Evolutionary conservation across 768 basidiomycete species (phyloP).

Genomic region (Phanerochaete carnosa): DNA sequence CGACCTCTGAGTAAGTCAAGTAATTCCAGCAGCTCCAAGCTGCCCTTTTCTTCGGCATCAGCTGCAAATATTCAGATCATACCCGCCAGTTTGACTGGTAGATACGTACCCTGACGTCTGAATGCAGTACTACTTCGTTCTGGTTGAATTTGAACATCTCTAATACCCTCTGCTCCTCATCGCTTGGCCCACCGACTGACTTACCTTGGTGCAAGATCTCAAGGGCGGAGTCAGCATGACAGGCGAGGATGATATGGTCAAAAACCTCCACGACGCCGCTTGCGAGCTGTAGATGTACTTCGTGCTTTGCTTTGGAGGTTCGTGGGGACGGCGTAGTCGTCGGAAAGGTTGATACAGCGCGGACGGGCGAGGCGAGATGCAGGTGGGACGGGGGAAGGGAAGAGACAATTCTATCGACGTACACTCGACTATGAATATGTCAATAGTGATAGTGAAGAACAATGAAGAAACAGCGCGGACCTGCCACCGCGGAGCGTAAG

Average conservation of each 20-base stretch:
- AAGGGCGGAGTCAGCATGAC: conserved; percentile 66
- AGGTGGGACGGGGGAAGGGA: conserved; percentile 49
- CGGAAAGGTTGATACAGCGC: conserved; percentile 33
- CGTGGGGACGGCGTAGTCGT: background rate
- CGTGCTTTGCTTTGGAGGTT: background rate
- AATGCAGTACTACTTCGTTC: conserved; percentile 68
- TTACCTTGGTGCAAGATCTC: conserved; percentile 47
- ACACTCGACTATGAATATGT: conserved; percentile 44
- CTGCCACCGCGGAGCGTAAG: conserved; percentile 71
- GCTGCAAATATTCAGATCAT: conserved; percentile 29
- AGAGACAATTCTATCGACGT: conserved; percentile 60
- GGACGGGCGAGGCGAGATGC: conserved; percentile 58
- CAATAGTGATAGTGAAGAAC: background rate
- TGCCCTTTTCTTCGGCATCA: conserved; percentile 59
- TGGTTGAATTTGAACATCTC: conserved; percentile 60
- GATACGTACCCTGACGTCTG: conserved; percentile 50
- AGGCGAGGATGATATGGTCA: conserved; percentile 73
- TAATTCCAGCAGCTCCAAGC: conserved; percentile 86
- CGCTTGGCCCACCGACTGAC: conserved; percentile 35
- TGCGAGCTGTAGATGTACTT: conserved; percentile 45
- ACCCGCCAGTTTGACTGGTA: background rate
- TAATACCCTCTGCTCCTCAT: conserved; percentile 53
- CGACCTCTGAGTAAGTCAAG: conserved; percentile 46
- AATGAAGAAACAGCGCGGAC: conserved; percentile 32
- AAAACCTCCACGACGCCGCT: conserved; percentile 44